Percentiles rank a stretch among this genome's conserved stretches.
These are phyloP conservation scores for Alternaria sp. DNA, from an alignment of 2,329 filamentous ascomycete genomes.

Conservation along the genomic window DNA sequence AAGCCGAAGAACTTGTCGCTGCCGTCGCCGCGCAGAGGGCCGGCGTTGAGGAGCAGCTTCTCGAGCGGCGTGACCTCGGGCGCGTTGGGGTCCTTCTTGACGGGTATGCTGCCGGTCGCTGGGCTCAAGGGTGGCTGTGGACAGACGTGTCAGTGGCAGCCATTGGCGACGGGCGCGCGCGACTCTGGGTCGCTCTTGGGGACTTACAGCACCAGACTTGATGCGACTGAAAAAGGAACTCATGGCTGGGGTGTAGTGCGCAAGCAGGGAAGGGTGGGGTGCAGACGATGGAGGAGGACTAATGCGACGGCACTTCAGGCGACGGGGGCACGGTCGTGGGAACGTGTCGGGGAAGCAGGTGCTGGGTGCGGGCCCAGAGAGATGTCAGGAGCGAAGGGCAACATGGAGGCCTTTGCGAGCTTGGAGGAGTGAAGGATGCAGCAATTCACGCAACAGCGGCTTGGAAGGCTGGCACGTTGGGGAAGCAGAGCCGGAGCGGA, in stretches of 20 bases:
- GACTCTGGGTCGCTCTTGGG: constrained; percentile 25
- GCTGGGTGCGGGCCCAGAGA: constrained; percentile 19
- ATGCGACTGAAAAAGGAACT: constrained; percentile 64
- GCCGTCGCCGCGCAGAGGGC: constrained; percentile 82
- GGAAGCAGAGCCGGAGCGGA: constrained; percentile 22
- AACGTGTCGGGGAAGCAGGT: constrained; percentile 11
- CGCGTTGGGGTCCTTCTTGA: constrained; percentile 68
- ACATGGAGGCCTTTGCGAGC: constrained; percentile 19
- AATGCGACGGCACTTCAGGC: constrained; percentile 15
- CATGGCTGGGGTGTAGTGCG: constrained; percentile 48
- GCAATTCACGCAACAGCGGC: constrained; percentile 10
- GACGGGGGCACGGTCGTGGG: constrained; percentile 16
- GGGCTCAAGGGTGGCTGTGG: constrained; percentile 58
- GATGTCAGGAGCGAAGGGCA: constrained; percentile 5
- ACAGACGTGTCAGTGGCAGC: constrained; percentile 24
- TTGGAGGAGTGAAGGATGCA: constrained; percentile 13
- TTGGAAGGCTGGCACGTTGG: constrained; percentile 11
- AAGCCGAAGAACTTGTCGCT: constrained; percentile 98
- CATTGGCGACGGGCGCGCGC: constrained; percentile 22
- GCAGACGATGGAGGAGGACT: constrained; percentile 10
- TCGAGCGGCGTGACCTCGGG: constrained; percentile 67
- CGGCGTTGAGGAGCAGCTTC: constrained; percentile 85
- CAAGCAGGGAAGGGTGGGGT: constrained; percentile 23
- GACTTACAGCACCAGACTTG: constrained; percentile 59
- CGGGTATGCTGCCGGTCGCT: constrained; percentile 55